phyloP scores from a whole-genome alignment of 352 stramenopile species.

The Phytophthora boehmeriae region DNA sequence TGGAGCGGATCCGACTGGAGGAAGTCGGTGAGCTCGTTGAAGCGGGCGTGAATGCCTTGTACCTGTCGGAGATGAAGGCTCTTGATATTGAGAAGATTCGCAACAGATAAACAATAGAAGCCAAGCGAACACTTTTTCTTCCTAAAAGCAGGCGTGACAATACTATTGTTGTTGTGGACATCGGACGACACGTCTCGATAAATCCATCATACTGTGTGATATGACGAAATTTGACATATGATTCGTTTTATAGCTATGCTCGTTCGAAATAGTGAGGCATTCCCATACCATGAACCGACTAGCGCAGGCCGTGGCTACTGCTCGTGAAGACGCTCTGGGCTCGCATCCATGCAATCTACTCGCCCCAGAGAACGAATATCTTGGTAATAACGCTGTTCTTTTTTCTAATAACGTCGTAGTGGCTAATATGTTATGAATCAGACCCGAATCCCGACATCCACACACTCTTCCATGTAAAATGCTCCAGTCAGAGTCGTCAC shows the following conservation, averaged over 20 bases:
- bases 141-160: too few species aligned
- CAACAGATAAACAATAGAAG: slow-evolving; percentile 33
- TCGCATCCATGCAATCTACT: slow-evolving; percentile 56
- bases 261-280: not conserved
- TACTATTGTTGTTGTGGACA: too few species aligned
- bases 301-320: slow-evolving; percentile 9
- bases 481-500: not conserved
- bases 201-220: too few species aligned
- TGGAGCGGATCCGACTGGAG: slow-evolving; percentile 89
- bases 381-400: slow-evolving; percentile 34
- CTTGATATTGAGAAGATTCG: slow-evolving; percentile 87
- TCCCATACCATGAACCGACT: not conserved
- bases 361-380: slow-evolving; percentile 70
- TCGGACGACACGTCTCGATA: too few species aligned
- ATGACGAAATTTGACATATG: not conserved
- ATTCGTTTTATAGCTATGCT: too few species aligned
- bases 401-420: not conserved
- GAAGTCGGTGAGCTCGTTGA: slow-evolving; percentile 88
- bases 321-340: slow-evolving; percentile 10
- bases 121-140: not conserved
- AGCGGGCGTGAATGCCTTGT: slow-evolving; percentile 90
- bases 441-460: slow-evolving; percentile 86
- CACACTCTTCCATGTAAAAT: slow-evolving; percentile 65
- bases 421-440: too few species aligned
- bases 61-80: slow-evolving; percentile 92